phyloP scores from a whole-genome alignment of 768 basidiomycete genomes.

The Macrolepiota albuminosa region DNA sequence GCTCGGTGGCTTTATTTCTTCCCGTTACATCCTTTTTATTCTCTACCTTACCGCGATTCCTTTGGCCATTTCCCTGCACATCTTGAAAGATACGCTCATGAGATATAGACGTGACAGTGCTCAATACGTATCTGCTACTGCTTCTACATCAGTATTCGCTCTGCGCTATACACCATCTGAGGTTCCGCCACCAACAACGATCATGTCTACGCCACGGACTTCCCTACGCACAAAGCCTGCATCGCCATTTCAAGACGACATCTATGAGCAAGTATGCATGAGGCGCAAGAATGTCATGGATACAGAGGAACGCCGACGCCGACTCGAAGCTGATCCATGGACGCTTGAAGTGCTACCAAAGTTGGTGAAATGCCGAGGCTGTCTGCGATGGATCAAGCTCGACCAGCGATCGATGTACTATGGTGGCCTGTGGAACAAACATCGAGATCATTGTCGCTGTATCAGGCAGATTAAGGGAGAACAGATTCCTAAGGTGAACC shows the following conservation, averaged over 20 bases:
- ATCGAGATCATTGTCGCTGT: constrained; percentile 3
- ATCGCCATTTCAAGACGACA: background rate
- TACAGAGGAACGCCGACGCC: constrained; percentile 2
- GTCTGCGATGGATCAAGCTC: constrained; percentile 9
- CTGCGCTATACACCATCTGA: background rate
- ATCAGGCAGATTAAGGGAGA: constrained; percentile 7
- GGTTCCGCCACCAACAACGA: background rate
- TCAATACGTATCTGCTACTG: background rate
- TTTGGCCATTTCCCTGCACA: background rate
- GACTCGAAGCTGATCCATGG: constrained; percentile 7
- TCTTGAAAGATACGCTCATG: background rate
- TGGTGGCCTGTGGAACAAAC: constrained; percentile 7
- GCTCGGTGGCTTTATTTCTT: constrained; percentile 1
- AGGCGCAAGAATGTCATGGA: constrained; percentile 11
- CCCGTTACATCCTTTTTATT: constrained; percentile 3
- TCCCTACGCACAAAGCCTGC: background rate
- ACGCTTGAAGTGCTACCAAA: constrained; percentile 3
- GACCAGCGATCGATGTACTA: constrained; percentile 10
- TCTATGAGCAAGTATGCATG: background rate
- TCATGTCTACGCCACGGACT: background rate
- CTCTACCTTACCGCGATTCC: background rate
- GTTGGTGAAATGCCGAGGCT: constrained; percentile 6
- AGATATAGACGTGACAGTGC: background rate
- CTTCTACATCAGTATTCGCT: background rate
- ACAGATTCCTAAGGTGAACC: constrained; percentile 2